A percentile compares a stretch with the other conserved stretches of the same genome.
Conservation (phyloP, 2,329 filamentous ascomycete species). For the Sporothrix euskadiensis region DNA sequence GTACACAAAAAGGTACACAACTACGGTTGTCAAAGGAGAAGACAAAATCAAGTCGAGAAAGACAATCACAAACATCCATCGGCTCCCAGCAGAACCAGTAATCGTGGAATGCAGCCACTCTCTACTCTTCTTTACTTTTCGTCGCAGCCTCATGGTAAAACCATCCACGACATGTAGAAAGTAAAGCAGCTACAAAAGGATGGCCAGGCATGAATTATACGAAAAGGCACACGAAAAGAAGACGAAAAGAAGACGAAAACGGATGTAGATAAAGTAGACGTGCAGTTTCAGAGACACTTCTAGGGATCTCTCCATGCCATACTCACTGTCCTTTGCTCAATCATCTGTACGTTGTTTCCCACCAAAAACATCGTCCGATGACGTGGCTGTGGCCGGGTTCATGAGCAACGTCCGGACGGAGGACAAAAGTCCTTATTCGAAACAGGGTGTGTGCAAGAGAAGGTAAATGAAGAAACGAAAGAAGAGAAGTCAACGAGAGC, state of each 20-base stretch:
- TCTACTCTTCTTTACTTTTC: not conserved
- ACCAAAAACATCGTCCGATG: constrained; percentile 8
- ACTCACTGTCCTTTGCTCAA: not conserved
- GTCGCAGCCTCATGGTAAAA: constrained; percentile 2
- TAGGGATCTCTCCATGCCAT: not conserved
- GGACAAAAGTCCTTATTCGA: not conserved
- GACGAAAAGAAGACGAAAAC: not conserved
- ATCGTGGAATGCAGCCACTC: not conserved
- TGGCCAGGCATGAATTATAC: not conserved
- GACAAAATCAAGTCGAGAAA: not conserved
- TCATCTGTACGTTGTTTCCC: not conserved
- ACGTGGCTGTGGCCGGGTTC: constrained; percentile 14
- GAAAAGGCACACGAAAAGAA: not conserved
- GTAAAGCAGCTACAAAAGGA: not conserved
- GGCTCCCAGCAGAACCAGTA: not conserved
- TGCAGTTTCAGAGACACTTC: not conserved
- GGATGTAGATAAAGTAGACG: not conserved
- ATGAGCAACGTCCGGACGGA: constrained; percentile 14
- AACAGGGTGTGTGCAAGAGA: not conserved
- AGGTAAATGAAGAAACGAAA: not conserved
- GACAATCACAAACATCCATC: not conserved
- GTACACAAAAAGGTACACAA: no score
- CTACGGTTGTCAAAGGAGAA: not conserved
- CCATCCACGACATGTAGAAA: not conserved
- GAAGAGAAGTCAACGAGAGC: not conserved